Evolutionary conservation across 2,329 filamentous ascomycete genomes (phyloP), one percentile per base, ranked within the genome.

Genomic region (Dendryphion nanum): DNA sequence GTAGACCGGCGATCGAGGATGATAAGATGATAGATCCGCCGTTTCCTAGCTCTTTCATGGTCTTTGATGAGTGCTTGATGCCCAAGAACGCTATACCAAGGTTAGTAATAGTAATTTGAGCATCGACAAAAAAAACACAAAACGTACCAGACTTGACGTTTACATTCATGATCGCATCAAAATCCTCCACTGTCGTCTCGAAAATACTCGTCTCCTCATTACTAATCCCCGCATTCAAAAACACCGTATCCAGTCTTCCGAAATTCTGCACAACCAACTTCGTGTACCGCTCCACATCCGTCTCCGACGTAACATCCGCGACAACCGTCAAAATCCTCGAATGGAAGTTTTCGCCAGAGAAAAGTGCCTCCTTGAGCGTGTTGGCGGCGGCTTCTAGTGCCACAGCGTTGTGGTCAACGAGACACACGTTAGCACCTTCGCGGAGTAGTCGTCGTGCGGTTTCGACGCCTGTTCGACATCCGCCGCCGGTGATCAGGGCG

Each of bases 1-100:
- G 63, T 6, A 69, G 57, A 5, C 66, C 66, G 2, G 64, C 64
- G 31, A 66, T 63, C 2, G 64, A 67, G 5, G 66, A 69, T 8
- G 63, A 59, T 21, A 69, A 48, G 36, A 68, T 61, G 24, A 68
- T 68, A 29, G 65, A 68, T 5, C 65, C 65, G 29, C 63, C 61
- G 17, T 50, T 53, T 14, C 52, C 49, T 10, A 53, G 45, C 5
- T 53, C 45, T 21, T 51, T 52, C 61, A 69, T 67, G 4, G 57
- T 58, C 16, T 10, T 30, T 17, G 29, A 10, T 13, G 29, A 10
- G 16, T 30, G 16, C 16, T 30, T 30, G 12, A 30, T 4, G 12
- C 29, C 29, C 29, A 30, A 15, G 16, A 30, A 30, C 2, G 29
- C 29, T 30, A 15, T 8, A 8, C 8, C 16, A 8, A 8, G n/a